Evolutionary conservation across 2,329 filamentous ascomycete genomes (phyloP).

Genomic region (Colletotrichum sublineola): DNA sequence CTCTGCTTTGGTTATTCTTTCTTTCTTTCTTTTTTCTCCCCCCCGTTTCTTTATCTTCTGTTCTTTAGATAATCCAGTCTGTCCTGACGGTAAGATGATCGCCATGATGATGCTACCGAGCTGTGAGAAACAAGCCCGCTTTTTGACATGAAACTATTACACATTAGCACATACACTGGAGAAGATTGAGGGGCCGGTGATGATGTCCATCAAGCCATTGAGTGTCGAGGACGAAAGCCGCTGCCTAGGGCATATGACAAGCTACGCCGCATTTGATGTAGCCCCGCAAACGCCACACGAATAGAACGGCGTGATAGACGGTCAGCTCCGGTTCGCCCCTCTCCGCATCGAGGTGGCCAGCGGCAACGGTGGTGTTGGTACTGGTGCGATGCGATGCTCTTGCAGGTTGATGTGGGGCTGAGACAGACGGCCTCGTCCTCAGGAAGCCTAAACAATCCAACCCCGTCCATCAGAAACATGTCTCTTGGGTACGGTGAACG

Average conservation of each 20-base stretch:
- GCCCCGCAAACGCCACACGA: constrained; percentile 14
- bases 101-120: constrained; percentile 5
- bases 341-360: background rate
- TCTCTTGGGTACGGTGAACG: constrained; percentile 21
- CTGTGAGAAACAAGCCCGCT: constrained; percentile 11
- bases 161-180: constrained; percentile 10
- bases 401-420: background rate
- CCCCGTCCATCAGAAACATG: background rate
- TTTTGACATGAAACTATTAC: constrained; percentile 10
- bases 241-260: background rate
- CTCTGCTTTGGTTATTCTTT: too few relatives aligned
- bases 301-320: constrained; percentile 1
- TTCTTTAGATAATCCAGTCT: background rate
- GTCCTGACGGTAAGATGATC: background rate
- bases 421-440: background rate
- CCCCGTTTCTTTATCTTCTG: too few relatives aligned
- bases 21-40: too few relatives aligned
- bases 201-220: constrained; percentile 15
- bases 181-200: constrained; percentile 28
- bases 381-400: background rate
- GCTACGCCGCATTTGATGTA: constrained; percentile 14
- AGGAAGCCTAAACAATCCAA: background rate
- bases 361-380: constrained; percentile 6
- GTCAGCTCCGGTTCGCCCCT: constrained; percentile 3
- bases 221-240: constrained; percentile 16